phyloP scores from a whole-genome alignment of 805 yeast species.

The Candida namnaoensis region DNA sequence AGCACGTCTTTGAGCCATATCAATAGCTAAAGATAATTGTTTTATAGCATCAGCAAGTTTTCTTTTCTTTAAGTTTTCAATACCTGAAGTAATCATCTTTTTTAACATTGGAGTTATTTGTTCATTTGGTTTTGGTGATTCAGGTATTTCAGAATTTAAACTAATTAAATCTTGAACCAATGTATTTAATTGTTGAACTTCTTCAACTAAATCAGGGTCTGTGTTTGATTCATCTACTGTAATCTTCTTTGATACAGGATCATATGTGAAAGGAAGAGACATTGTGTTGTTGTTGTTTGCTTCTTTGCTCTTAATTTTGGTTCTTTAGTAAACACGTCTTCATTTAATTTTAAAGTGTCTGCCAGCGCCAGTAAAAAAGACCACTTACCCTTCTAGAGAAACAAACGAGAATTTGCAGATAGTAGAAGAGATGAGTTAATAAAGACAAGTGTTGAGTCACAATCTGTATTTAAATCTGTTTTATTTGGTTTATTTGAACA shows the following conservation, averaged over 20 bases:
- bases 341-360: too few relatives aligned
- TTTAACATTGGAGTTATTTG: slow-evolving; percentile 48
- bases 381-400: too few relatives aligned
- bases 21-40: slow-evolving; percentile 57
- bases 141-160: slow-evolving; percentile 39
- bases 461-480: too few relatives aligned
- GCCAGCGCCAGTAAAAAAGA: too few relatives aligned
- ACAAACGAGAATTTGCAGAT: too few relatives aligned
- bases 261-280: slow-evolving; percentile 10
- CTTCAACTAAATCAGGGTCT: slow-evolving; percentile 11
- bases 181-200: slow-evolving; percentile 25
- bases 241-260: slow-evolving; percentile 19
- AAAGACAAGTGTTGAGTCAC: too few relatives aligned
- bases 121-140: slow-evolving; percentile 45
- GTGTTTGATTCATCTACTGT: slow-evolving; percentile 4
- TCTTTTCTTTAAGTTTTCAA: slow-evolving; percentile 43
- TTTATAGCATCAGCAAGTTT: slow-evolving; percentile 54
- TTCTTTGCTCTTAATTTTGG: too few relatives aligned
- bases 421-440: too few relatives aligned
- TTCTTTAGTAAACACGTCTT: too few relatives aligned
- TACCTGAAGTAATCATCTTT: slow-evolving; percentile 58
- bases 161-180: slow-evolving; percentile 22
- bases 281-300: neutral
- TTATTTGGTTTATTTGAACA: too few relatives aligned
- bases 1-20: slow-evolving; percentile 57